These are phyloP conservation scores for Arthroderma sp. DNA, from an alignment of 2,329 filamentous ascomycete genomes.

Conservation along the genomic window DNA sequence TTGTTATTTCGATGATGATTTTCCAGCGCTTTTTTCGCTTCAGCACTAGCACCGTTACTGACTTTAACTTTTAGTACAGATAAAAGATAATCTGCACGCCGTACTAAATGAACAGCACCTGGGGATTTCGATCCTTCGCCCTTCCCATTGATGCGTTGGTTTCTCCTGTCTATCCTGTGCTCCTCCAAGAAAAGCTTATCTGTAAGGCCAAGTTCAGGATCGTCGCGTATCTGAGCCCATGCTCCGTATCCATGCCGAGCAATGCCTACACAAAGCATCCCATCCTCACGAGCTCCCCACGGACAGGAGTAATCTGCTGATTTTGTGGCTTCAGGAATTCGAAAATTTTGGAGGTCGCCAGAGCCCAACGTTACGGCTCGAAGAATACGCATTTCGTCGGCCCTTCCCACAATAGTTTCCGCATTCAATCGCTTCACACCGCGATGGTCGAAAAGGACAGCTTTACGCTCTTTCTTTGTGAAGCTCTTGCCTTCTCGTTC, in stretches of 20 bases:
- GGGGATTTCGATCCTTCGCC: slow-evolving; percentile 54
- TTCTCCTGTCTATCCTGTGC: slow-evolving; percentile 95
- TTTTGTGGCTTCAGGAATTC: slow-evolving; percentile 83
- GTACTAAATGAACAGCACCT: slow-evolving; percentile 91
- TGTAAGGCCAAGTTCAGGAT: slow-evolving; percentile 66
- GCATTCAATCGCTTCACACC: slow-evolving; percentile 93
- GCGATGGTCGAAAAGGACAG: slow-evolving; percentile 85
- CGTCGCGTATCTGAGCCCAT: slow-evolving; percentile 88
- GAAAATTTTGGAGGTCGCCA: slow-evolving; percentile 64
- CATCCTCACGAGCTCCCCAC: slow-evolving; percentile 89
- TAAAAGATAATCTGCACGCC: slow-evolving; percentile 84
- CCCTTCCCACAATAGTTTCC: slow-evolving; percentile 84
- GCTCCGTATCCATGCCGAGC: slow-evolving; percentile 88
- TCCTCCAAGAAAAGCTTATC: slow-evolving; percentile 97
- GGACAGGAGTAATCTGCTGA: slow-evolving; percentile 78
- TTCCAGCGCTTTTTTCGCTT: slow-evolving; percentile 66
- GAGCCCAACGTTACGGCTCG: slow-evolving; percentile 53
- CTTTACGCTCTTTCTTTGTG: slow-evolving; percentile 96
- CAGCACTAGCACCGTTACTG: slow-evolving; percentile 47
- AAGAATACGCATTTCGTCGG: slow-evolving; percentile 74
- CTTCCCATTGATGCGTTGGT: slow-evolving; percentile 62
- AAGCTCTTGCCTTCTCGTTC: slow-evolving; percentile 66
- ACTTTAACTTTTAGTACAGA: slow-evolving; percentile 88
- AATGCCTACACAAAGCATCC: slow-evolving; percentile 92
- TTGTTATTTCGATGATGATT: slow-evolving; percentile 95